These are phyloP conservation scores for Eucalyptus melliodora DNA, from an alignment of 345 rosid species.

Conservation along the genomic window DNA sequence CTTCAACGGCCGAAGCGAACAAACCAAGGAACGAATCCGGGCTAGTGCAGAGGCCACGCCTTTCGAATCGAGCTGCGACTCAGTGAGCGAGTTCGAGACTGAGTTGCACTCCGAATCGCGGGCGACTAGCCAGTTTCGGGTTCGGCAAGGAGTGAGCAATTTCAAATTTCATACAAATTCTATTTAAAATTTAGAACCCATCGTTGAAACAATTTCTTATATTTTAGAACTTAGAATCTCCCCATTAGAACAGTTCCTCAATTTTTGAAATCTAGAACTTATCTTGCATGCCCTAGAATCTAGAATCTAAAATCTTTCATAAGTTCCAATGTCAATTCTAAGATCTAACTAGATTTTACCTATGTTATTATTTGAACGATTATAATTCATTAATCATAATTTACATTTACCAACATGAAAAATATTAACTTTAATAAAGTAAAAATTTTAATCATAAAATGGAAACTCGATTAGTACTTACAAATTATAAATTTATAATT, in stretches of 20 bases:
- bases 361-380: too few species aligned
- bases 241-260: fast-evolving
- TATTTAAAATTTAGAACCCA: fast-evolving
- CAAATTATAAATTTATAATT: fast-evolving
- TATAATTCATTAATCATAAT: too few species aligned
- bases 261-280: too few species aligned
- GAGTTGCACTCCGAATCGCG: background rate
- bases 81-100: background rate
- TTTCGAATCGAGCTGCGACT: background rate
- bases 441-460: too few species aligned
- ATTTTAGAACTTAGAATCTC: too few species aligned
- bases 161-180: too few species aligned
- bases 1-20: background rate
- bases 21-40: background rate
- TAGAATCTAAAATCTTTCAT: too few species aligned
- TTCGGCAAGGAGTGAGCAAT: too few species aligned
- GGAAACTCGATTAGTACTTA: fast-evolving
- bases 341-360: too few species aligned
- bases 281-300: fast-evolving
- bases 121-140: background rate
- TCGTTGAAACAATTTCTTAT: fast-evolving
- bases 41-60: background rate
- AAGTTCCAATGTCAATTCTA: fast-evolving
- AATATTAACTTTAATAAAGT: too few species aligned
- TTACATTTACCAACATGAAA: too few species aligned